A percentile compares a stretch with the other conserved stretches of the same genome.
Conservation (phyloP, 306 rosid species). For the Medicago ruthenica region DNA sequence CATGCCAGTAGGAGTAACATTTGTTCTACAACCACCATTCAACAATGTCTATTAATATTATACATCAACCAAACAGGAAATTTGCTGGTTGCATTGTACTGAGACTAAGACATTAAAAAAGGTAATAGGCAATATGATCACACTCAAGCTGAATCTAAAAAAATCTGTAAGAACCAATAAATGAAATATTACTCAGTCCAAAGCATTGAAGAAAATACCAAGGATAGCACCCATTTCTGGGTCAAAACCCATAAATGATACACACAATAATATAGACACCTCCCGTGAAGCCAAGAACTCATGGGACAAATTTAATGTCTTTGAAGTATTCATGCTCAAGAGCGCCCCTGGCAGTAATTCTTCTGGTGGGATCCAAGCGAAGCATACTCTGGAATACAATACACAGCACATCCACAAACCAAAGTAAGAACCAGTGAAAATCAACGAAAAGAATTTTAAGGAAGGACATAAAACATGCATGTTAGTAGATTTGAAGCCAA, state of each 20-base stretch:
- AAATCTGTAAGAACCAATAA: conserved; percentile 45
- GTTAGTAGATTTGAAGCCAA: background rate
- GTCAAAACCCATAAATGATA: conserved; percentile 60
- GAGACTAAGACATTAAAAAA: conserved; percentile 27
- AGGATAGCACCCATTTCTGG: conserved; percentile 61
- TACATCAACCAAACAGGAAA: conserved; percentile 41
- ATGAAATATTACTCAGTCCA: conserved; percentile 44
- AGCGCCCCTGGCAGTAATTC: conserved; percentile 90
- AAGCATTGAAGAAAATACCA: conserved; percentile 35
- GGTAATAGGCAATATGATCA: conserved; percentile 33
- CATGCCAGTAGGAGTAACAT: background rate
- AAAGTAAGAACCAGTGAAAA: conserved; percentile 11
- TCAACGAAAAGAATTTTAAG: conserved; percentile 18
- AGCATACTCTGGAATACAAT: conserved; percentile 82
- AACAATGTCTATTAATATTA: conserved; percentile 20
- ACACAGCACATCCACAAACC: conserved; percentile 19
- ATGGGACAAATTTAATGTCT: conserved; percentile 80
- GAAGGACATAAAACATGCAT: conserved; percentile 21
- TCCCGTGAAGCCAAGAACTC: conserved; percentile 46
- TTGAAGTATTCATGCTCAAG: conserved; percentile 98
- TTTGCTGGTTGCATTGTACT: conserved; percentile 37
- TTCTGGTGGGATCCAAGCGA: conserved; percentile 91
- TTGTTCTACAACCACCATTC: conserved; percentile 38
- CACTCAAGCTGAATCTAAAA: conserved; percentile 42
- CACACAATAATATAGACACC: conserved; percentile 68